phyloP scores from a whole-genome alignment of 352 stramenopile species.

The Phytophthora pinifolia region DNA sequence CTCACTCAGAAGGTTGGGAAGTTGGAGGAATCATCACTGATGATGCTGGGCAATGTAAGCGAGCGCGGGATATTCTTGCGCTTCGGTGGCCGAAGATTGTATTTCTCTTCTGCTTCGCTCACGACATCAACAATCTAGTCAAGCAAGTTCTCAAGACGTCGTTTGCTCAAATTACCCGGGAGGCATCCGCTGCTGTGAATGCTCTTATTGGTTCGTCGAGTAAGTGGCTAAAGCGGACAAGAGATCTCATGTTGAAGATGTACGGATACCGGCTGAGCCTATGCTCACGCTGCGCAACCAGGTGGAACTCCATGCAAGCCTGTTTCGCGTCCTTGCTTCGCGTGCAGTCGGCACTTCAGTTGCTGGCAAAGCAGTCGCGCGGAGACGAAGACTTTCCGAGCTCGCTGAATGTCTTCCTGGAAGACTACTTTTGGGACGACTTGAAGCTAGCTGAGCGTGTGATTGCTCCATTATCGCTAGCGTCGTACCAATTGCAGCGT shows the following conservation, averaged over 20 bases:
- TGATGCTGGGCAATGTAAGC: conserved; percentile 15
- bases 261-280: conserved; percentile 3
- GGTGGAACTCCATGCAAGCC: conserved; percentile 16
- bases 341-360: conserved; percentile 1
- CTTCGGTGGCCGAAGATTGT: conserved; percentile 3
- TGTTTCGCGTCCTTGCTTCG: conserved; percentile 11
- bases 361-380: background rate
- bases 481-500: conserved; percentile 4
- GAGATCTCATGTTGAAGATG: background rate
- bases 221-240: conserved; percentile 4
- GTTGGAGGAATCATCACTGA: conserved; percentile 10
- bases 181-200: conserved; percentile 9
- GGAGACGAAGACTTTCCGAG: background rate
- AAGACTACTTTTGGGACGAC: background rate
- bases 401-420: background rate
- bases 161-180: conserved; percentile 5
- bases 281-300: conserved; percentile 1
- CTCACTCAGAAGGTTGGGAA: background rate
- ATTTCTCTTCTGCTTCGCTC: conserved; percentile 7
- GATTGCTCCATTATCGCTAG: conserved; percentile 1
- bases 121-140: conserved; percentile 22
- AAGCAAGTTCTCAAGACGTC: conserved; percentile 14
- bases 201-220: background rate
- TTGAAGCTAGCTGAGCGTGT: conserved; percentile 3
- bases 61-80: background rate